A percentile compares a stretch with the other conserved stretches of the same genome.
phyloP scores from a whole-genome alignment of 2,329 filamentous ascomycete species.

The Onygenales sp. region DNA sequence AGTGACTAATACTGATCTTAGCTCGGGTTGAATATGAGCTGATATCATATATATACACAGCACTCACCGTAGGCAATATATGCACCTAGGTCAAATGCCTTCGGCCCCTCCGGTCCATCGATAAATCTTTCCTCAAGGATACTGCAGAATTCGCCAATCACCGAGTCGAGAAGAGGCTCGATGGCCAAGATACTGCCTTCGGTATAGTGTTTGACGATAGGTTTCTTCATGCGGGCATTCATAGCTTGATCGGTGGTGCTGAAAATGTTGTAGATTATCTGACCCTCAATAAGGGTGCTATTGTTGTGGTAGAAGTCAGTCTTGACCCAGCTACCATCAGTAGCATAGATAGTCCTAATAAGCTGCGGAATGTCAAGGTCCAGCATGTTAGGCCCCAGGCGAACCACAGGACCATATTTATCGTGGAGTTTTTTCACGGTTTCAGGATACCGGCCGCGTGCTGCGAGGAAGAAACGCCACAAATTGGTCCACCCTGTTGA shows the following conservation, averaged over 20 bases:
- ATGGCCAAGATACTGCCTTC: constrained; percentile 15
- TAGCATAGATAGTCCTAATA: constrained; percentile 28
- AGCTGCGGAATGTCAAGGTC: constrained; percentile 30
- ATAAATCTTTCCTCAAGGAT: constrained; percentile 26
- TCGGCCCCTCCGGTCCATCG: constrained; percentile 13
- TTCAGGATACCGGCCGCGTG: constrained; percentile 17
- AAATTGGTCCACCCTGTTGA: constrained; percentile 25
- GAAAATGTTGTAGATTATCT: constrained; percentile 32
- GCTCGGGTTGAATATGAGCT: background rate
- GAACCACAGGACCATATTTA: constrained; percentile 33
- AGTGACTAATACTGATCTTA: constrained; percentile 2
- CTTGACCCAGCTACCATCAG: constrained; percentile 23
- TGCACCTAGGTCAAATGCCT: constrained; percentile 28
- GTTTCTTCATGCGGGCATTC: constrained; percentile 29
- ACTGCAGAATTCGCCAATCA: constrained; percentile 22
- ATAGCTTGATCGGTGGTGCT: constrained; percentile 23
- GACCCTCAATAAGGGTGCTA: constrained; percentile 25
- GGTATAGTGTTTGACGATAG: constrained; percentile 30
- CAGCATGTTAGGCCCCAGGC: constrained; percentile 32
- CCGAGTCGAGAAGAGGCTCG: constrained; percentile 20
- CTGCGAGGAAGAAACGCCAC: constrained; percentile 26
- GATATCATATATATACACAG: constrained; percentile 6
- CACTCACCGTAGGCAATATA: constrained; percentile 33
- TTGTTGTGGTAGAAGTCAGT: constrained; percentile 31
- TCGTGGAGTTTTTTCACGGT: constrained; percentile 26